phyloP scores from a whole-genome alignment of 2,329 filamentous ascomycete genomes.

The Cladophialophora immunda region DNA sequence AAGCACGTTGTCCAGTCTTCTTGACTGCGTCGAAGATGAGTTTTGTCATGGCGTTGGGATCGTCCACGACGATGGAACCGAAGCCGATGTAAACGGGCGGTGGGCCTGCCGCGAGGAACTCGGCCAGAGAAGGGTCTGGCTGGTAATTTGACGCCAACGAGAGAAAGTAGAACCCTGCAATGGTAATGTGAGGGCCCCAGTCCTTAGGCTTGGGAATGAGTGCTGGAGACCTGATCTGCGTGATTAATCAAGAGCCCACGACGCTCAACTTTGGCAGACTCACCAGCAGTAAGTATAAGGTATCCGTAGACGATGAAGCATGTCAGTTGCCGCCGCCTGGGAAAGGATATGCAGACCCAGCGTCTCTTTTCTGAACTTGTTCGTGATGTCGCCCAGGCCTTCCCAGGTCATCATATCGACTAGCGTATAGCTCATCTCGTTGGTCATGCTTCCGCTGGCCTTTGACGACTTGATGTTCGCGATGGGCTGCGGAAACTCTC shows the following conservation, averaged over 20 bases:
- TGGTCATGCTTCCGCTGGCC: conserved; percentile 76
- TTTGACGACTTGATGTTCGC: conserved; percentile 82
- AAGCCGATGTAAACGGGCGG: conserved; percentile 85
- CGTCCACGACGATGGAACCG: conserved; percentile 81
- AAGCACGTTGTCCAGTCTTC: conserved; percentile 73
- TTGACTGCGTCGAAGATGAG: conserved; percentile 76
- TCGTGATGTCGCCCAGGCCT: conserved; percentile 88
- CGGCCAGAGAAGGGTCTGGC: conserved; percentile 70
- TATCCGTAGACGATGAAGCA: conserved; percentile 77
- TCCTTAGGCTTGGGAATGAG: conserved; percentile 81
- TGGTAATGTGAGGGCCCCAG: conserved; percentile 75
- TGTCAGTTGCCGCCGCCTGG: conserved; percentile 81
- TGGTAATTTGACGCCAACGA: conserved; percentile 72
- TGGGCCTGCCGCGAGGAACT: conserved; percentile 73
- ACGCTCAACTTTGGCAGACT: conserved; percentile 71
- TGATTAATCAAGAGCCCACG: background rate
- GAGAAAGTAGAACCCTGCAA: conserved; percentile 81
- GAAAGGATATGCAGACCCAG: conserved; percentile 80
- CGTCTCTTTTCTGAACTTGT: conserved; percentile 78
- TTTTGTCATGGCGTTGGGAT: conserved; percentile 74
- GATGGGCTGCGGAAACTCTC: conserved; percentile 84
- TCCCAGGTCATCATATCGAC: conserved; percentile 96
- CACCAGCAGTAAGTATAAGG: conserved; percentile 92
- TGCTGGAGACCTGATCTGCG: conserved; percentile 75
- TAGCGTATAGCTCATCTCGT: conserved; percentile 82